Percentiles rank a stretch among this genome's conserved stretches.
These are phyloP conservation scores for Pythium guiyangense DNA, from an alignment of 352 stramenopile species.

Conservation along the genomic window DNA sequence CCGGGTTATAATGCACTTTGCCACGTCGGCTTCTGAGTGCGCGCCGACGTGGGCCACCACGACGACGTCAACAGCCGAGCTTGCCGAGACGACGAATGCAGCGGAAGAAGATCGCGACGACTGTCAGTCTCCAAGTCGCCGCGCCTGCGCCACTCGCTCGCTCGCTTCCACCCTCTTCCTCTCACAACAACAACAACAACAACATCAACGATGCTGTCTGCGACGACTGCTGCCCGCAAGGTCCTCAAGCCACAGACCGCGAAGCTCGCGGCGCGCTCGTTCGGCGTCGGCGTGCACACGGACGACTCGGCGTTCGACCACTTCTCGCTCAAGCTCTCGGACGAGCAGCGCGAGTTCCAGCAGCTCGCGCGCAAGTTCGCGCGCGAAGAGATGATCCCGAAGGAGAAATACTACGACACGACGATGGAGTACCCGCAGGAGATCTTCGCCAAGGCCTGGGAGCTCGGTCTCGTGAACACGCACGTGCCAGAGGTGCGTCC, in stretches of 20 bases:
- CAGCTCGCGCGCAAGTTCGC: constrained; percentile 85
- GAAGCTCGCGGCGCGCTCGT: constrained; percentile 20
- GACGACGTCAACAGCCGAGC: not conserved
- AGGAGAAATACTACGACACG: constrained; percentile 77
- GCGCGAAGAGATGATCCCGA: constrained; percentile 88
- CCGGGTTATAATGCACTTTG: not conserved
- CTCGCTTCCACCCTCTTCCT: not conserved
- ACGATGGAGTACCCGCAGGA: constrained; percentile 86
- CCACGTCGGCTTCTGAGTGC: not conserved
- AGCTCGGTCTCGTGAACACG: constrained; percentile 85
- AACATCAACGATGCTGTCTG: constrained; percentile 19
- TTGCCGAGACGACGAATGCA: not conserved
- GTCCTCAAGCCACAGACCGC: constrained; percentile 4
- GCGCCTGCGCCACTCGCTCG: not conserved
- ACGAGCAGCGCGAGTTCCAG: constrained; percentile 88
- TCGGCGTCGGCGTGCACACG: constrained; percentile 36
- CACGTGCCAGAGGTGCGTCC: constrained; percentile 59
- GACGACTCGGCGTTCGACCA: constrained; percentile 43
- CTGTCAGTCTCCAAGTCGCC: constrained; percentile 10
- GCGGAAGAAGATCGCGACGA: not conserved
- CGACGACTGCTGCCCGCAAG: constrained; percentile 10
- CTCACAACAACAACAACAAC: no score
- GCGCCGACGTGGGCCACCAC: not conserved
- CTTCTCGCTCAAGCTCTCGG: constrained; percentile 82
- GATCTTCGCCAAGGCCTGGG: constrained; percentile 87